Conservation (phyloP, 1,284 basidiomycete species). For the Pascua guehoae region DNA sequence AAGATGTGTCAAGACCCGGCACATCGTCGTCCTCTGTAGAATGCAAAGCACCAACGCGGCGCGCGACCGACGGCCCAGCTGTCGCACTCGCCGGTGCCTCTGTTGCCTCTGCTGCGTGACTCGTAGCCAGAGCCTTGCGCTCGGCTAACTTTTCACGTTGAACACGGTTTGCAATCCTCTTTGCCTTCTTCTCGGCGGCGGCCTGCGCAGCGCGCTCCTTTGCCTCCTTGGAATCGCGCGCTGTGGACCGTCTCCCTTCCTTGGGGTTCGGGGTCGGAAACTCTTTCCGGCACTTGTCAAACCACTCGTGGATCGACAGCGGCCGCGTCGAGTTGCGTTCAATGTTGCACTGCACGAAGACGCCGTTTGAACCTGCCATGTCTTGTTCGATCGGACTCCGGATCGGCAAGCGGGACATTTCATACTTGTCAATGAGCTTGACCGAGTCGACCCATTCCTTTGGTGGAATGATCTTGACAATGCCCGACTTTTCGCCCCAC, state of each 20-base stretch:
- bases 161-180: constrained; percentile 17
- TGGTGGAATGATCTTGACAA: constrained; percentile 90
- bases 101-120: too few relatives aligned
- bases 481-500: constrained; percentile 84
- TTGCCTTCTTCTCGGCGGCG: constrained; percentile 16
- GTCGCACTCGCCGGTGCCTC: too few relatives aligned
- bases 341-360: constrained; percentile 87
- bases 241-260: constrained; percentile 27
- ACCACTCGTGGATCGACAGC: constrained; percentile 82
- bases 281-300: constrained; percentile 60
- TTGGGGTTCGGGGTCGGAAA: constrained; percentile 40
- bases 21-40: constrained; percentile 10
- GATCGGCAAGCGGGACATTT: constrained; percentile 66
- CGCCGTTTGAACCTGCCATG: constrained; percentile 76
- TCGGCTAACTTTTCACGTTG: too few relatives aligned
- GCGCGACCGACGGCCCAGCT: too few relatives aligned
- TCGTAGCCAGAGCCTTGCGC: not conserved
- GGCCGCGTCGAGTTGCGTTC: constrained; percentile 67
- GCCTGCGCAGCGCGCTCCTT: constrained; percentile 19
- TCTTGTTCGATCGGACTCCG: constrained; percentile 85
- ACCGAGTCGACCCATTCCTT: constrained; percentile 78
- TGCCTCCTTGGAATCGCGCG: constrained; percentile 39
- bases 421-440: constrained; percentile 62
- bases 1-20: constrained; percentile 30
- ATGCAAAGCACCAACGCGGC: not conserved